Evolutionary conservation across 1,284 basidiomycete species (phyloP).

Genomic region (Cryptococcus floricola): DNA sequence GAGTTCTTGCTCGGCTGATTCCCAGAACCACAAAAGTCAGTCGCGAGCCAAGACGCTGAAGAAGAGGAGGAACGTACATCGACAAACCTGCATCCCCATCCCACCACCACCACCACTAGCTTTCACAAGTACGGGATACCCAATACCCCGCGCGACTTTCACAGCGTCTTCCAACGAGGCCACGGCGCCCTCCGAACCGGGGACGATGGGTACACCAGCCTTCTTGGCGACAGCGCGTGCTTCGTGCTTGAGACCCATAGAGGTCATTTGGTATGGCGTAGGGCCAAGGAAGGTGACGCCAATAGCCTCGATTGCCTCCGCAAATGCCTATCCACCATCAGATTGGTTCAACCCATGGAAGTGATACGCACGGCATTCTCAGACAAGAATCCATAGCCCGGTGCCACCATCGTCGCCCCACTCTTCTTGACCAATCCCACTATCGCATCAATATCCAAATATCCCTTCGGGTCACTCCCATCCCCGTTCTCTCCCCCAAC

Average conservation of each 20-base stretch:
- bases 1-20: constrained; percentile 50
- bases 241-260: constrained; percentile 63
- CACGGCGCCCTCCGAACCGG: constrained; percentile 55
- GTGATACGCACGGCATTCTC: constrained; percentile 53
- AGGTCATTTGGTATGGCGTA: constrained; percentile 53
- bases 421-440: constrained; percentile 52
- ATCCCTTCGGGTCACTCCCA: constrained; percentile 49
- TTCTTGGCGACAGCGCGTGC: constrained; percentile 55
- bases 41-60: constrained; percentile 35
- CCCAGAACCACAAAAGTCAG: not conserved
- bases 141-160: constrained; percentile 50
- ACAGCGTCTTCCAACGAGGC: constrained; percentile 51
- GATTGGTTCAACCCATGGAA: not conserved
- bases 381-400: constrained; percentile 64
- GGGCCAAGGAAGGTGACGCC: constrained; percentile 64
- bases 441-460: constrained; percentile 52
- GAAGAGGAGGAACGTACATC: constrained; percentile 44
- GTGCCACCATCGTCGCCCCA: constrained; percentile 58
- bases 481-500: constrained; percentile 29
- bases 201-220: constrained; percentile 57
- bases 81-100: constrained; percentile 62
- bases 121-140: constrained; percentile 57
- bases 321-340: constrained; percentile 48
- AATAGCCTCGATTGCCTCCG: constrained; percentile 51
- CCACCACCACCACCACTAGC: constrained; percentile 67